Base-by-base conservation (phyloP, 2,329 filamentous ascomycete genomes). In the Cadophora malorum region DNA sequence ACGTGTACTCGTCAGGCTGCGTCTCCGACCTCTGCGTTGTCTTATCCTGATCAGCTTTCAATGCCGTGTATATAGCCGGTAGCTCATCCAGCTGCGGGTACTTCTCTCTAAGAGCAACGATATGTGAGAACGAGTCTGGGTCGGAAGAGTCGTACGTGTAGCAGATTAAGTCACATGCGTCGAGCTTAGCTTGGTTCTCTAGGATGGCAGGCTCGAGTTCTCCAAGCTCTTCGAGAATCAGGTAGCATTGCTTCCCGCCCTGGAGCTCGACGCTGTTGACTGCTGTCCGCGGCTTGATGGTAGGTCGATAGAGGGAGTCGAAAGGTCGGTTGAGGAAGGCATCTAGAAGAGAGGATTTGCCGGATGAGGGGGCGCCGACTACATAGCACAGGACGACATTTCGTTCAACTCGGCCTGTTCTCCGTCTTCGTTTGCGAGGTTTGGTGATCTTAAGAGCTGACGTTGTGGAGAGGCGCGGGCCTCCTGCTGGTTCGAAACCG, bases 91-190 rank as follows among this genome's bases (percentile, higher is more conserved):
- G 86, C 65, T 96, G 91, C 0, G 93, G 89, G 73, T 95, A 91
- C 74, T 90, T 91, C 65, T 88, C 86, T 53, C 94, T 90, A 60
- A 97, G 83, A 21, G 91, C 87, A 47, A 95, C 91, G 64, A 99
- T 93, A 76, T 98, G 94, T 1, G 91, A 89, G 79, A 99, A 99
- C 4, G 93, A 97, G 79, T 98, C 94, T 0, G 96, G 95, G 70
- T 99, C 94, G 0, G 94, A 96, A 1, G 95, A 98, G 81, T 99
- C 96, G 80, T 98, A 99, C 0, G 93, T 90, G 80, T 97, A 98
- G 80, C 95, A 97, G 56, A 99, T 86, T 28, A 99, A 85, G 79
- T 99, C 96, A 79, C 95, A 98, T 6, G 94, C 90, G 75, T 97
- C 93, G 16, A 99, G 85, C 79, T 96, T 97, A 55, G 89, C 87